These are phyloP conservation scores for Saturnispora zaruensis DNA, from an alignment of 805 yeast species.

Conservation along the genomic window DNA sequence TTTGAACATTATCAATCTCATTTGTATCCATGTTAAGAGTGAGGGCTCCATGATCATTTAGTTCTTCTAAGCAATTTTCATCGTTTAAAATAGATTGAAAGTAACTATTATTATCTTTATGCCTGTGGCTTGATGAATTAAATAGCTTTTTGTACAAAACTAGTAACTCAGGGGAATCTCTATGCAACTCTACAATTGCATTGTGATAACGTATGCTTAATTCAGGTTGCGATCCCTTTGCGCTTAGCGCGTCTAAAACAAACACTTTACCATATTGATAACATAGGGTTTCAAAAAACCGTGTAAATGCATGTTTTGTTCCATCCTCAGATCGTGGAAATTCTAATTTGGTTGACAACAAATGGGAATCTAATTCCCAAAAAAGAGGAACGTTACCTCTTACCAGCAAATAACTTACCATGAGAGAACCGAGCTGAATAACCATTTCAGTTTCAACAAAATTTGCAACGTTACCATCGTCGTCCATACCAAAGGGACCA, in stretches of 20 bases:
- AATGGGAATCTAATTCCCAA: constrained; percentile 43
- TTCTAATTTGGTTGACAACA: constrained; percentile 36
- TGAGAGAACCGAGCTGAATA: constrained; percentile 29
- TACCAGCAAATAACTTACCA: constrained; percentile 35
- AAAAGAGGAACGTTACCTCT: constrained; percentile 49
- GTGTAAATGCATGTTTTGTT: constrained; percentile 41
- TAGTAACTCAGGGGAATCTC: constrained; percentile 9
- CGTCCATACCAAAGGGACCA: constrained; percentile 53
- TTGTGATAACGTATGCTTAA: constrained; percentile 33
- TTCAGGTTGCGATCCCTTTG: constrained; percentile 36
- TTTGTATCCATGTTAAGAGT: constrained; percentile 32
- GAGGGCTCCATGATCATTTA: constrained; percentile 39
- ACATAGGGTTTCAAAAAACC: constrained; percentile 41
- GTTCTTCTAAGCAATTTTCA: constrained; percentile 19
- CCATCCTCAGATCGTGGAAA: constrained; percentile 48
- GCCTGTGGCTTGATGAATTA: constrained; percentile 24
- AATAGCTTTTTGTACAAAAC: constrained; percentile 29
- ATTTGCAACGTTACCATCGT: constrained; percentile 53
- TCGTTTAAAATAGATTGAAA: constrained; percentile 17
- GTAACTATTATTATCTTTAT: constrained; percentile 25
- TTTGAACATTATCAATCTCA: constrained; percentile 37
- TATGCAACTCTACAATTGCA: constrained; percentile 14
- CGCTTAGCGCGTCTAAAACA: constrained; percentile 41
- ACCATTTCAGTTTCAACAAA: constrained; percentile 46
- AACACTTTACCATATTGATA: constrained; percentile 43